Base-by-base conservation (phyloP, 345 rosid species). In the Lepidium africanum region DNA sequence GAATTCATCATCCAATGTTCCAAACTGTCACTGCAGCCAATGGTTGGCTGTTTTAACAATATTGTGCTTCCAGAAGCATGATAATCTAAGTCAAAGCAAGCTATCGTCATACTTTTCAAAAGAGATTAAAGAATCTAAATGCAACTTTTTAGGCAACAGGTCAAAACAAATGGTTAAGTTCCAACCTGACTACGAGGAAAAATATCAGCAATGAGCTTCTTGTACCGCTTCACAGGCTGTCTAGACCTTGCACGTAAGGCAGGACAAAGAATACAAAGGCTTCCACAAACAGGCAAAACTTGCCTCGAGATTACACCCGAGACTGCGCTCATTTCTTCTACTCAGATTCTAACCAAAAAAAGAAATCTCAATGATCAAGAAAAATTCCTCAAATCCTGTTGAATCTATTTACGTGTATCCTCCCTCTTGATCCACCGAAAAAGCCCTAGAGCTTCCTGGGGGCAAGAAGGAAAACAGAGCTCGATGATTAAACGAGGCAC, bases 171-270 rank as follows among this genome's bases (percentile, higher is more conserved):
- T 17, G 51, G 5, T 66, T 41, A 64, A 64, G 3, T 1, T 59
- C 78, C 33, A 78, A 95, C 99, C 98, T 83, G 93, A 70, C 78
- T 74, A 62, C 80, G 83, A 35, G 97, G 99, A 73, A 95, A 95
- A 57, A 91, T 88, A 52, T 87, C 85, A 1, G 96, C 73, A 64
- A 95, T 84, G 73, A 95, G 93, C 85, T 95, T 89, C 96, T 91
- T 91, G 79, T 91, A 95, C 79, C 99, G 82, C 92, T 86, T 95
- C 62, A 95, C 89, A 42, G 96, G 97, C 79, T 95, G 99, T 69
- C 96, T 85, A 59, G 99, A 95, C 83, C 99, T 82, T 13, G 99
- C 82, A 69, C 97, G 81, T 76, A 95, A 37, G 10, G 82, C 87
- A 23, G 99, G 98, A 77, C 96, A 95, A 73, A 86, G 82, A 77